Base-by-base conservation (phyloP, 1,139 yeast species). In the Pneumocystis wakefieldiae region DNA sequence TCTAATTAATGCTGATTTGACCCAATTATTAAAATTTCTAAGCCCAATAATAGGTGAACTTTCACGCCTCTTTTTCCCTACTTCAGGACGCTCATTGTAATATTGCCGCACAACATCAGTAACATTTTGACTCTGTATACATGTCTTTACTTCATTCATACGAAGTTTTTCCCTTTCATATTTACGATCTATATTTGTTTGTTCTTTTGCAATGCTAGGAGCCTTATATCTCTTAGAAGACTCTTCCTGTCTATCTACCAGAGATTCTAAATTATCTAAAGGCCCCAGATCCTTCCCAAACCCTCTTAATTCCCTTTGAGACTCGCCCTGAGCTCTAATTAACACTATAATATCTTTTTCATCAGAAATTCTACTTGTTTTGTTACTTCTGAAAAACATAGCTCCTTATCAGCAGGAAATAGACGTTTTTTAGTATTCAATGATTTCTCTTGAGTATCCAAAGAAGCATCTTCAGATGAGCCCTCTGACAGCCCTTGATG, bases 21-120 rank as follows among this genome's bases (percentile, higher is more conserved):
- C 86, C 68, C 92, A 88, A 72, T 92, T 94, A 73, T 92, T 94
- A 78, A 90, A 94, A 69, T 87, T 86, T 66, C 97, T 79, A 66
- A 94, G 77, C 71, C 87, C 86, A 74, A 87, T 85, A 70, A 92
- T 92, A 6, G 95, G 94, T 0, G 97, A 89, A 57, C 82, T 78
- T 38, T 84, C 79, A 67, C 99, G 79, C 35, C 82, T 84, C 64
- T 81, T 82, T 42, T 76, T 76, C 67, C 84, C 83, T 1, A 92
- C 81, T 68, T 83, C 82, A 0, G 96, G 87, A 70, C 95, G 80
- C 68, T 87, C 86, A 73, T 92, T 92, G 73, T 92, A 92, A 74
- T 90, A 97, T 61, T 81, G 78, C 66, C 92, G 77, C 36, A 92
- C 95, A 65, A 87, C 81, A 24, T 65, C 66, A n/a, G 8, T 10